Base-by-base conservation (phyloP, 805 yeast species). In the Candida parachauliodes region DNA sequence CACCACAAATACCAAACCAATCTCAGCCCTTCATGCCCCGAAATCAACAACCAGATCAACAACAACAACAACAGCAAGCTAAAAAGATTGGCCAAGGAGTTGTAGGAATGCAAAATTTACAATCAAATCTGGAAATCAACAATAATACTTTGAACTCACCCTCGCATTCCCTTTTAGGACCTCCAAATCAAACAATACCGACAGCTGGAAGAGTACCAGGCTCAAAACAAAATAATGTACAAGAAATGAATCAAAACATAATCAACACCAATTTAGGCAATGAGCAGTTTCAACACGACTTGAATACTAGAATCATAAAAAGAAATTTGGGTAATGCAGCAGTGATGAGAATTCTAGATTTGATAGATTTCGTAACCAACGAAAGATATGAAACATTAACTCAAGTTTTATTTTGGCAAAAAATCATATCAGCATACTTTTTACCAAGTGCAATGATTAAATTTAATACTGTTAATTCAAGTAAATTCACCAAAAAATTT, bases 261-360 rank as follows among this genome's bases (percentile, higher is more conserved):
- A 17, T 21, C 15, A 22, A 22, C 14, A 12, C 7, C 12, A 12
- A 10, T n/a, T n/a, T 16, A n/a, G 28, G 28, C 4, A 24, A 32
- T 11, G 53, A 48, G n/a, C 52, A 48, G 28, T 23, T 47, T 12
- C 57, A 59, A 29, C 55, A 51, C 32, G 67, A 63, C 35, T 32
- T 60, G 12, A 59, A 65, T 39, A 52, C 63, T 6, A 55, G 60
- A 33, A 54, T 65, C 11, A 52, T 61, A 43, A 65, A 63, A 43
- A 45, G 70, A 16, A 68, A 65, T 40, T 37, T 65, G 32, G 74
- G 72, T 7, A 67, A 68, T 52, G 67, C 72, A 19, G 71, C 62
- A 11, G 65, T 60, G 29, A 52, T 68, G 45, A 49, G 72, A 25
- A 46, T 66, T 12, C 45, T 67, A 31, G 72, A 68, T 42, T 46